These are phyloP conservation scores for Phaffia australis DNA, from an alignment of 768 basidiomycete genomes.

Conservation along the genomic window DNA sequence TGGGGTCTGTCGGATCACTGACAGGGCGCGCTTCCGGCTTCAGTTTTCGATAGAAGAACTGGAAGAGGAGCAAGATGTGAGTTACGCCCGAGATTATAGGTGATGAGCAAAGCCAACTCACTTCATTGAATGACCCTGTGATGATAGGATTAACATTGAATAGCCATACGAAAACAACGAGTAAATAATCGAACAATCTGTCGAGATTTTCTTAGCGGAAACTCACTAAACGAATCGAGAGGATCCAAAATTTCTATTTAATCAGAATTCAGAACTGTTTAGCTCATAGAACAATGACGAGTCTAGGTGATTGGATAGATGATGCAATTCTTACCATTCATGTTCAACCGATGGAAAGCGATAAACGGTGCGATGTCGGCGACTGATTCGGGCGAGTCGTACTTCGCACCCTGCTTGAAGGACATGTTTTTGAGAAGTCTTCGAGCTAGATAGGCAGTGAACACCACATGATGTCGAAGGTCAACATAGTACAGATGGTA, in stretches of 20 bases:
- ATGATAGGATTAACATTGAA: not conserved
- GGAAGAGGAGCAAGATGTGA: not conserved
- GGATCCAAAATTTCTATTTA: conserved; percentile 55
- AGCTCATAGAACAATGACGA: not conserved
- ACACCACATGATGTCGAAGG: not conserved
- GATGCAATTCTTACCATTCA: conserved; percentile 47
- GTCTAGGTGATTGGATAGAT: not conserved
- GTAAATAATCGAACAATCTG: too few relatives aligned
- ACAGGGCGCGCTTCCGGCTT: conserved; percentile 69
- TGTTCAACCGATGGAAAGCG: conserved; percentile 73
- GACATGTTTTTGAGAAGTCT: conserved; percentile 78
- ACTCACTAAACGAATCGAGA: conserved; percentile 67
- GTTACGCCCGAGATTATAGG: not conserved
- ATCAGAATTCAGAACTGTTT: not conserved
- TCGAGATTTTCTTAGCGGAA: not conserved
- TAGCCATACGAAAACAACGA: not conserved
- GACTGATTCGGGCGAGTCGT: conserved; percentile 72
- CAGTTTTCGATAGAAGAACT: conserved; percentile 75
- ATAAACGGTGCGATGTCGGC: conserved; percentile 78
- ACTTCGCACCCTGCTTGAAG: conserved; percentile 88
- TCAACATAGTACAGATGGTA: not conserved
- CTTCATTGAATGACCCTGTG: conserved; percentile 74
- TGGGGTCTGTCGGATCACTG: conserved; percentile 60
- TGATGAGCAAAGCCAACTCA: not conserved
- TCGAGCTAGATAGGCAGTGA: conserved; percentile 46